These are phyloP conservation scores for Eucalyptus decipiens DNA, from an alignment of 345 rosid species.

Conservation along the genomic window DNA sequence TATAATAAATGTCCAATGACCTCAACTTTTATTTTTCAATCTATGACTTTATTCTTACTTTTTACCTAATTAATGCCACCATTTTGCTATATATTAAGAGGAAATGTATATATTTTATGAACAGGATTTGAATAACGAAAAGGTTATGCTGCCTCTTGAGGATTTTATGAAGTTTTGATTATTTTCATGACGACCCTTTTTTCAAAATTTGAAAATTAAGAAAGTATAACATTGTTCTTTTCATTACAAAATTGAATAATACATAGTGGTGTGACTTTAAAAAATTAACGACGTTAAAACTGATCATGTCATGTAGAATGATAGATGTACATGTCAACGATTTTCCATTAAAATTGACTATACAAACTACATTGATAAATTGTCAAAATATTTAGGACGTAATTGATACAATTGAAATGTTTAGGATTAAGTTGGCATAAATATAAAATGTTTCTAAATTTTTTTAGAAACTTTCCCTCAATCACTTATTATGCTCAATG, in stretches of 20 bases:
- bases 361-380: too few species aligned
- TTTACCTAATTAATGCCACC: not conserved
- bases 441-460: not conserved
- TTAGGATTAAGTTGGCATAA: too few species aligned
- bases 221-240: not conserved
- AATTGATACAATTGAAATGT: too few species aligned
- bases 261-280: not conserved
- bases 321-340: too few species aligned
- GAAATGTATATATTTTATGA: not conserved
- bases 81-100: not conserved
- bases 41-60: not conserved
- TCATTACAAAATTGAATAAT: not conserved
- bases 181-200: not conserved
- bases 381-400: too few species aligned
- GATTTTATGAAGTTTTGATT: not conserved
- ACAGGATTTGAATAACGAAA: not conserved
- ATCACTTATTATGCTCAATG: not conserved
- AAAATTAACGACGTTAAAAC: not conserved
- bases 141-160: not conserved
- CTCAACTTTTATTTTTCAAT: not conserved
- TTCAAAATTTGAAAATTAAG: not conserved
- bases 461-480: not conserved
- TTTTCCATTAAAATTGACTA: too few species aligned
- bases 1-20: not conserved
- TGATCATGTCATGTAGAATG: rapidly evolving